Conservation (phyloP, 2,329 filamentous ascomycete species). For the Ophioceras dolichostomum region DNA sequence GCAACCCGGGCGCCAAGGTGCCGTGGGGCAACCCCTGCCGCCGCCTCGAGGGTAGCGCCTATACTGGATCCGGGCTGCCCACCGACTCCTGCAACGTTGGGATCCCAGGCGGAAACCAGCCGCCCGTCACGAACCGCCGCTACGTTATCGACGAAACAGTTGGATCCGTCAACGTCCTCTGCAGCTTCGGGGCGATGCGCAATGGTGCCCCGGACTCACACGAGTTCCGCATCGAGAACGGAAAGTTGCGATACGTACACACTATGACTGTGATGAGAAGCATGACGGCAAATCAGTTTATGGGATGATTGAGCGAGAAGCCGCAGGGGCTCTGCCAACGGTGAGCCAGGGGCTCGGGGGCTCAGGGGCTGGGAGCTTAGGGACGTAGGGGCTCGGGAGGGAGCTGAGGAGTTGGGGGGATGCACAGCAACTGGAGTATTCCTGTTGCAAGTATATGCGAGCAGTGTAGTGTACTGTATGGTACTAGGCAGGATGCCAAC, state of each 20-base stretch:
- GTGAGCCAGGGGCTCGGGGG: too few relatives aligned
- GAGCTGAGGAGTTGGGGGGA: too few relatives aligned
- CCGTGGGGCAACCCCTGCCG: slow-evolving; percentile 22
- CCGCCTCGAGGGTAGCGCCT: slow-evolving; percentile 13
- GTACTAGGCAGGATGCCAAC: too few relatives aligned
- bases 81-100: slow-evolving; percentile 11
- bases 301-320: too few relatives aligned
- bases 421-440: too few relatives aligned
- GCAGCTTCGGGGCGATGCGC: slow-evolving; percentile 13
- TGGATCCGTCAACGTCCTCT: slow-evolving; percentile 17
- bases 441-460: too few relatives aligned
- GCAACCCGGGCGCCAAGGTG: slow-evolving; percentile 16
- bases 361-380: too few relatives aligned
- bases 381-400: too few relatives aligned
- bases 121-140: slow-evolving; percentile 10
- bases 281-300: too few relatives aligned
- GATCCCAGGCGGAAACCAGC: slow-evolving; percentile 10
- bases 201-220: slow-evolving; percentile 17
- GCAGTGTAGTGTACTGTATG: too few relatives aligned
- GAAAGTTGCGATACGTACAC: slow-evolving; percentile 19
- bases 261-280: slow-evolving; percentile 17
- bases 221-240: slow-evolving; percentile 19
- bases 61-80: slow-evolving; percentile 10
- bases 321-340: too few relatives aligned
- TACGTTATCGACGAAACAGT: slow-evolving; percentile 18